A percentile compares a stretch with the other conserved stretches of the same genome.
phyloP scores from a whole-genome alignment of 805 yeast genomes.

The Kregervanrija pseudodelftensis region DNA sequence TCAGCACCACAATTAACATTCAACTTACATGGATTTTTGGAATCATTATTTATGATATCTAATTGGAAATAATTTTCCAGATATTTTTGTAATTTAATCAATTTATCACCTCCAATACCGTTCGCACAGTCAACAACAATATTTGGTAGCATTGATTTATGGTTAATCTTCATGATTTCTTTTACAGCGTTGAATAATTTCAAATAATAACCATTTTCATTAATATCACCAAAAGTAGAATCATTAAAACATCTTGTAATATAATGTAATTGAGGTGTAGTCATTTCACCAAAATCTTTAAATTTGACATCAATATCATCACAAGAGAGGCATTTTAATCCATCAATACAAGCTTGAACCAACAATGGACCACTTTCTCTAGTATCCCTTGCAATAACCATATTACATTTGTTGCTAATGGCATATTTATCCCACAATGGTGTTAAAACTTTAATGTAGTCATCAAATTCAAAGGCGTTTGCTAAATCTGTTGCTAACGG shows the following conservation, averaged over 20 bases:
- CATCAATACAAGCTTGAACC: constrained; percentile 50
- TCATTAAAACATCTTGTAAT: constrained; percentile 71
- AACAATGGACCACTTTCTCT: constrained; percentile 75
- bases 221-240: constrained; percentile 47
- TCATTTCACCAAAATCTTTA: constrained; percentile 59
- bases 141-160: constrained; percentile 14
- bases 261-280: constrained; percentile 95
- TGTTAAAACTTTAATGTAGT: constrained; percentile 25
- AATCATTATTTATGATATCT: constrained; percentile 46
- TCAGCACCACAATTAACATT: constrained; percentile 92
- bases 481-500: constrained; percentile 71
- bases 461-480: constrained; percentile 47
- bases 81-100: constrained; percentile 32
- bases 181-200: constrained; percentile 53
- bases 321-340: constrained; percentile 45
- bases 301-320: constrained; percentile 32
- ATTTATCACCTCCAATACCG: constrained; percentile 90
- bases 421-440: constrained; percentile 36
- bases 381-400: constrained; percentile 80
- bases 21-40: constrained; percentile 46
- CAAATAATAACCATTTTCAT: constrained; percentile 62
- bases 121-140: constrained; percentile 87
- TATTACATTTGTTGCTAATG: constrained; percentile 32
- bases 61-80: constrained; percentile 29
- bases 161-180: constrained; percentile 30